These are phyloP conservation scores for Phytomonas sp. DNA, from an alignment of 208 protist genomes.

Conservation along the genomic window DNA sequence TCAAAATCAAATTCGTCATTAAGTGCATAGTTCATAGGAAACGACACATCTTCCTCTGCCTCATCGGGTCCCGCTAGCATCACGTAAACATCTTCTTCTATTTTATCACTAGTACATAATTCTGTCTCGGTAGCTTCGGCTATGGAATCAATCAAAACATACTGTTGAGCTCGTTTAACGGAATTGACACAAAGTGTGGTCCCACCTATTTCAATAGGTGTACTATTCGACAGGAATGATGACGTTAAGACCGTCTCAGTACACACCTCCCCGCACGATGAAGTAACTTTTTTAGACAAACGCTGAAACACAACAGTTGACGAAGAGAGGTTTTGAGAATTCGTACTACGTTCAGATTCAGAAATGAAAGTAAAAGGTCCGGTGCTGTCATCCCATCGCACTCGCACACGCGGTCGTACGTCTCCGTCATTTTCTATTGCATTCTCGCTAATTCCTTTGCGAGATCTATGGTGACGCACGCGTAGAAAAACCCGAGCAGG, in stretches of 20 bases:
- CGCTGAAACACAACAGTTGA: background rate
- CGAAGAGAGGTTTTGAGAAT: background rate
- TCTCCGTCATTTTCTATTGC: background rate
- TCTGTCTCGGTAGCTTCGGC: background rate
- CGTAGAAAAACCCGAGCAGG: background rate
- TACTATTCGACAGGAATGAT: background rate
- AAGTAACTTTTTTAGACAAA: background rate
- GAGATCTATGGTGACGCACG: background rate
- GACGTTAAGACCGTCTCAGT: background rate
- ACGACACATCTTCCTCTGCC: background rate
- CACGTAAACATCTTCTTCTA: background rate
- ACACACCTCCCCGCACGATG: background rate
- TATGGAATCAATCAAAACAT: background rate
- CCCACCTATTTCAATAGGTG: background rate
- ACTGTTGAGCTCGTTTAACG: background rate
- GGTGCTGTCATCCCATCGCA: background rate
- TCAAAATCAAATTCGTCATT: background rate
- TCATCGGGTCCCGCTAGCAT: background rate
- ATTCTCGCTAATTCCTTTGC: background rate
- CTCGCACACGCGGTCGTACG: background rate
- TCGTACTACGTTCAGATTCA: background rate
- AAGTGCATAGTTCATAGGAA: background rate
- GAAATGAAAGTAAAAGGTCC: background rate
- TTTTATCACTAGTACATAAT: background rate
- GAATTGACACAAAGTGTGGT: background rate